Evolutionary conservation across 2,329 filamentous ascomycete species (phyloP).

Genomic region (Neobulgaria alba): DNA sequence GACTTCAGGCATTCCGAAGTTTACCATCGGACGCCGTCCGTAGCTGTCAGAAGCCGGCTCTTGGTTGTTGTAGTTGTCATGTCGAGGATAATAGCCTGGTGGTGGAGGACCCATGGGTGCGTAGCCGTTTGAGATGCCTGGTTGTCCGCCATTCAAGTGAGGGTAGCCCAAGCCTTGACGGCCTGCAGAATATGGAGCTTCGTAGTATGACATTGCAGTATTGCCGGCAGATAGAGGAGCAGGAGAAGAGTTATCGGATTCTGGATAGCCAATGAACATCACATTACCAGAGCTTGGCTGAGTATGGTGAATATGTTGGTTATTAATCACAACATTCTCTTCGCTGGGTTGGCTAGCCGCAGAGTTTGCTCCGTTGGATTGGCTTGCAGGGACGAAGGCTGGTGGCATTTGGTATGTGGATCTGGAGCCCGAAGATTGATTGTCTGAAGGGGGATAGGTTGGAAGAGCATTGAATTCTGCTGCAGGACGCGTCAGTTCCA

Average conservation of each 20-base stretch:
- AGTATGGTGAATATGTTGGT: constrained; percentile 37
- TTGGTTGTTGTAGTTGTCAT: constrained; percentile 18
- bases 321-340: constrained; percentile 13
- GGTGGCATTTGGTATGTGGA: constrained; percentile 37
- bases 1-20: constrained; percentile 28
- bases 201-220: too few species aligned
- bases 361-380: constrained; percentile 9
- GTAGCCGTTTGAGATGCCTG: constrained; percentile 23
- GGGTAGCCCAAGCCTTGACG: too few species aligned
- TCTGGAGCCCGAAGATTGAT: constrained; percentile 20
- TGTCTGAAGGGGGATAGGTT: constrained; percentile 15
- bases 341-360: too few species aligned
- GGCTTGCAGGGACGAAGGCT: constrained; percentile 33
- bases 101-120: constrained; percentile 22
- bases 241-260: constrained; percentile 50
- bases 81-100: constrained; percentile 19
- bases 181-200: too few species aligned
- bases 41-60: constrained; percentile 15
- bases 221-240: constrained; percentile 41
- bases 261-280: constrained; percentile 46
- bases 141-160: constrained; percentile 22
- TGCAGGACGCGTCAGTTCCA: too few species aligned
- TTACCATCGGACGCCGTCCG: constrained; percentile 22
- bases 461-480: background rate
- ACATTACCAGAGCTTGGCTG: constrained; percentile 48